Evolutionary conservation across 164 flowering plant species (phyloP), one percentile per base, ranked within the genome.

Genomic region (Magnolia officinalis): DNA sequence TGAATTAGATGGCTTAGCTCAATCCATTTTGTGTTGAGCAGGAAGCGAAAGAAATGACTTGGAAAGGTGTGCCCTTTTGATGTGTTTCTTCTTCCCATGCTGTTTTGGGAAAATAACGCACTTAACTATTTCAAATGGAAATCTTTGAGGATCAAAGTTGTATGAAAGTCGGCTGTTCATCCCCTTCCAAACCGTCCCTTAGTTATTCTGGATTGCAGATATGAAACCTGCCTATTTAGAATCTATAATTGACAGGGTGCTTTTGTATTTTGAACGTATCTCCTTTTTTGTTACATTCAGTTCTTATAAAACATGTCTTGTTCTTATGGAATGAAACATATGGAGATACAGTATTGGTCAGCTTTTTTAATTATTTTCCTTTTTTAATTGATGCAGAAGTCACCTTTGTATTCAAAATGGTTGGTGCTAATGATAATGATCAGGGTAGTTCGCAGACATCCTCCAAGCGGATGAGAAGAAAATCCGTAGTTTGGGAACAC

Each of bases 401-500:
- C 45, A 24, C 8, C 52, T 23, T 6, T 31, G 24, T 55, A 10
- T 6, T 63, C 52, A 66, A 78, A 75, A 80, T 86, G 85, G 84
- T 65, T 49, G 73, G 63, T 23, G 77, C 81, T 64, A 71, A 64
- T 50, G 78, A 83, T 58, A 74, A 66, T 70, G 94, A 85, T 59
- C 76, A 65, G 24, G 81, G 70, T n/a, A 82, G 18, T 80, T 50
- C 86, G 52, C 91, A 86, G 21, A 5, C 76, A 72, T 84, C 89
- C 10, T 84, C 81, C 74, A 90, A 85, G 85, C 87, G 89, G 20
- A 86, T 91, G 80, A 86, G 94, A 75, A 89, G 87, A 87, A 91
- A 89, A 83, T 95, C 99, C 69, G 79, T 86, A 67, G 96, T 93
- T 8, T 95, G 99, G 99, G 97, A 95, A 31, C 83, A 91, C 82